Percentiles rank a stretch among this genome's conserved stretches.
phyloP scores from a whole-genome alignment of 352 stramenopile genomes.

The Elongisporangium prolatum region DNA sequence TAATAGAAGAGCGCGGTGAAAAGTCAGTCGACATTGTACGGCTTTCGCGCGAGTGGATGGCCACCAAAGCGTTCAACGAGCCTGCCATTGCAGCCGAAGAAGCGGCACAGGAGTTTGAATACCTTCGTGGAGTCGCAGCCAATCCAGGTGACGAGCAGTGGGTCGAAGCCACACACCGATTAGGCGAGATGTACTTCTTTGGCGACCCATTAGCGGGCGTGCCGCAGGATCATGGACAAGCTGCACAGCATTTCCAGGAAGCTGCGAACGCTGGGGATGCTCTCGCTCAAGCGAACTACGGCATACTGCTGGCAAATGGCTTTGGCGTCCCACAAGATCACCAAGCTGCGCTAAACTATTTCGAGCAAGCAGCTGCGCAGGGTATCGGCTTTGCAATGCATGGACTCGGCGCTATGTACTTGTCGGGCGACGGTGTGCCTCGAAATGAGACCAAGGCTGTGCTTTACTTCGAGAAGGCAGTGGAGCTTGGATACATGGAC shows the following conservation, averaged over 20 bases:
- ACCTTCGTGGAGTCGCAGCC: slow-evolving; percentile 51
- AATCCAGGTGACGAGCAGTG: slow-evolving; percentile 62
- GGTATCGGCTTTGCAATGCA: slow-evolving; percentile 62
- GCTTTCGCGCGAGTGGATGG: slow-evolving; percentile 42
- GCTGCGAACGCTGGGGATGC: slow-evolving; percentile 63
- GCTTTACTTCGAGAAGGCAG: slow-evolving; percentile 53
- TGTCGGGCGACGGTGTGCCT: slow-evolving; percentile 39
- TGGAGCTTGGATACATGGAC: slow-evolving; percentile 50
- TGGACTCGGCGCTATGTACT: slow-evolving; percentile 59
- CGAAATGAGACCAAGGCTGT: slow-evolving; percentile 60
- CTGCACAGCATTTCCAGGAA: slow-evolving; percentile 55
- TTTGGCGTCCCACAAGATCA: slow-evolving; percentile 57
- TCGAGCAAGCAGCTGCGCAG: slow-evolving; percentile 45
- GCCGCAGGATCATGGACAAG: slow-evolving; percentile 34
- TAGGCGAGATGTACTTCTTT: slow-evolving; percentile 74
- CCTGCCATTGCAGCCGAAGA: slow-evolving; percentile 26
- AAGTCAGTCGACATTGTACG: slow-evolving; percentile 30
- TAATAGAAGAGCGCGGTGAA: slow-evolving; percentile 47
- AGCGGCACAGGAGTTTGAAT: slow-evolving; percentile 50
- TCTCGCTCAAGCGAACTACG: slow-evolving; percentile 63
- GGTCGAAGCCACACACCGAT: slow-evolving; percentile 46
- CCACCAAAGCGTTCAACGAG: slow-evolving; percentile 13
- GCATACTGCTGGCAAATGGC: slow-evolving; percentile 65
- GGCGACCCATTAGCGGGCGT: slow-evolving; percentile 58
- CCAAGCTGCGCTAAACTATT: slow-evolving; percentile 52